Conservation (phyloP, 768 basidiomycete species). For the Thelephora aurantiotincta region DNA sequence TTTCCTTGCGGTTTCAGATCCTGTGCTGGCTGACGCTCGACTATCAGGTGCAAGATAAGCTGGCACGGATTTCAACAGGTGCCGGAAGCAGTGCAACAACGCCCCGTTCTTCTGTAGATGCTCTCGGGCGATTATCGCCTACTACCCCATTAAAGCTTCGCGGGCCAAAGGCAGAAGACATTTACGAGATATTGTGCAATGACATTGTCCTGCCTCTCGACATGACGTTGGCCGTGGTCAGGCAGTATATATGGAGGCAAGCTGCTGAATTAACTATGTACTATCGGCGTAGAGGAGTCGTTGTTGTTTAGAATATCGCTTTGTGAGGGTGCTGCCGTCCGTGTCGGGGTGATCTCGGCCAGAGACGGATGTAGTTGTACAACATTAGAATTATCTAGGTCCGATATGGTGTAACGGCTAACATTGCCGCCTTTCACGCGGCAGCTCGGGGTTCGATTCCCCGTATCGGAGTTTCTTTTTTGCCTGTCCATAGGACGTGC, state of each 20-base stretch:
- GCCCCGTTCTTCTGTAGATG: constrained; percentile 25
- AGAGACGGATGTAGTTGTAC: too few relatives aligned
- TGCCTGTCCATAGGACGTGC: neutral
- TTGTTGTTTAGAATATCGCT: too few relatives aligned
- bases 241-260: constrained; percentile 83
- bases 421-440: constrained; percentile 26
- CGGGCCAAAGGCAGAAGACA: constrained; percentile 38
- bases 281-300: constrained; percentile 33
- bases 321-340: too few relatives aligned
- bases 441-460: constrained; percentile 29
- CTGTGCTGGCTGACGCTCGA: neutral
- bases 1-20: constrained; percentile 1
- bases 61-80: constrained; percentile 37
- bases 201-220: constrained; percentile 68
- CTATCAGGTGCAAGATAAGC: constrained; percentile 67
- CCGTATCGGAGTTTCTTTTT: constrained; percentile 19
- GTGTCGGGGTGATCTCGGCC: too few relatives aligned
- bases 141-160: constrained; percentile 8
- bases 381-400: neutral
- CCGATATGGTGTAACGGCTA: constrained; percentile 25
- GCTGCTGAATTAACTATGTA: constrained; percentile 59
- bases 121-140: constrained; percentile 10
- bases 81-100: constrained; percentile 18
- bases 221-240: constrained; percentile 84
- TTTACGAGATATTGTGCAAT: constrained; percentile 82